Percentiles rank a stretch among this genome's conserved stretches.
Conservation (phyloP, 1,139 yeast genomes). For the Kluyveromyces sp. region DNA sequence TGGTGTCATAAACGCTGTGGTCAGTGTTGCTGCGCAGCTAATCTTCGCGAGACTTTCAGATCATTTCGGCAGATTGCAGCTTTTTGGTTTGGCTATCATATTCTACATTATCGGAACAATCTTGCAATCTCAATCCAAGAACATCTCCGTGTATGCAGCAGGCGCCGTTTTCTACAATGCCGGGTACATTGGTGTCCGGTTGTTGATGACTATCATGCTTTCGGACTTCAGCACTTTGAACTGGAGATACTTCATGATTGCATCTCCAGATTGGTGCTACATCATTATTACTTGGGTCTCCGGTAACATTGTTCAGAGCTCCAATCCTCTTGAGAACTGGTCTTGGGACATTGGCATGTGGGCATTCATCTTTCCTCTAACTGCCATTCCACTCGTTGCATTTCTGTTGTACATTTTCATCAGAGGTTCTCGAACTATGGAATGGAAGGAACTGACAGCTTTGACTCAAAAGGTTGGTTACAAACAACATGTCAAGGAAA, state of each 20-base stretch:
- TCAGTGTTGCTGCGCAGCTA: constrained; percentile 57
- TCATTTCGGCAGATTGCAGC: constrained; percentile 56
- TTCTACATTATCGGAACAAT: constrained; percentile 63
- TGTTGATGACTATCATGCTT: constrained; percentile 47
- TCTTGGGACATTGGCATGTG: constrained; percentile 67
- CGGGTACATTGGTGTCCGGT: constrained; percentile 57
- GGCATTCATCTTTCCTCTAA: constrained; percentile 63
- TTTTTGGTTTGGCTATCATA: constrained; percentile 44
- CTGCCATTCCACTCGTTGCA: constrained; percentile 47
- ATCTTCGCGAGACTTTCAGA: constrained; percentile 61
- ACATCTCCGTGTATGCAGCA: constrained; percentile 56
- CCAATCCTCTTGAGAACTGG: constrained; percentile 41
- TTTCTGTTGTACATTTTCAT: constrained; percentile 48
- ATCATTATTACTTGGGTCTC: constrained; percentile 68
- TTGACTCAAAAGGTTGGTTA: constrained; percentile 18
- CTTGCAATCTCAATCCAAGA: constrained; percentile 54
- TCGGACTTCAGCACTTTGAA: constrained; percentile 60
- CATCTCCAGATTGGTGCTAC: constrained; percentile 59
- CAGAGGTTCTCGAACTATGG: constrained; percentile 44
- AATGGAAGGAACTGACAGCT: constrained; percentile 33
- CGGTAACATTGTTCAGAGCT: constrained; percentile 44
- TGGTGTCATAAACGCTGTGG: constrained; percentile 46
- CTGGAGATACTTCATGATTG: constrained; percentile 57
- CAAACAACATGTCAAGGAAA: constrained; percentile 17
- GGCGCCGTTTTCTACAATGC: constrained; percentile 63